Base-by-base conservation (phyloP, 768 basidiomycete species). In the Clathrus columnatus region DNA sequence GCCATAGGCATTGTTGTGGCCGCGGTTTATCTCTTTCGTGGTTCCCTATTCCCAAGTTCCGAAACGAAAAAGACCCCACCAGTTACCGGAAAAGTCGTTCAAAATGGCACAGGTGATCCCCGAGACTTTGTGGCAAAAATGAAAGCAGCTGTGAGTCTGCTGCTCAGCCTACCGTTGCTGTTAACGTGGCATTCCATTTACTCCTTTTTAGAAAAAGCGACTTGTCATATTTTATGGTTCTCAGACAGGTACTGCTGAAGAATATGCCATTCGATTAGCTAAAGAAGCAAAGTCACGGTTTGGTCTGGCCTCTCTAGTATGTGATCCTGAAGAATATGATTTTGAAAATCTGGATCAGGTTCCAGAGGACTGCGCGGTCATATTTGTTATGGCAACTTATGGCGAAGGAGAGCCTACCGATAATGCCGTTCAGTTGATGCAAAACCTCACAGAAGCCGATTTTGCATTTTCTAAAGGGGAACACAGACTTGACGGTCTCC, bases 391-490 rank as follows among this genome's bases (percentile, higher is more conserved):
- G 83, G 95, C 95, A 10, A 98, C 95, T 11, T 99, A 99, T 64
- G 95, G 95, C 60, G 95, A 99, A 74, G 95, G 95, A 56, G 95
- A 99, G 69, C 95, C 95, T 28, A 98, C 95, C 10, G 95, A 99
- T 69, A 99, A 98, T 67, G 92, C 95, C 5, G 89, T 96, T 14
- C 83, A 87, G 61, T 83, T 99, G 61, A 85, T 92, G 83, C 91
- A 95, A 69, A 93, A 91, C 71, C 66, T 98, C 57, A 77, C 85
- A 60, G 93, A 97, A 64, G 79, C 85, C 4, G 82, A 83, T 11
- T 93, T 93, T 68, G 85, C 86, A 65, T 98, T 96, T 70, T 83
- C 80, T 69, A 83, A 83, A 36, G 90, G 90, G 44, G 77, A 78
- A 59, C 87, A 79, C 68, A 78, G 73, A 36, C 79, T 99, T 41